Conservation (phyloP, 2,329 filamentous ascomycete species). For the Trichoderma semiorbis region DNA sequence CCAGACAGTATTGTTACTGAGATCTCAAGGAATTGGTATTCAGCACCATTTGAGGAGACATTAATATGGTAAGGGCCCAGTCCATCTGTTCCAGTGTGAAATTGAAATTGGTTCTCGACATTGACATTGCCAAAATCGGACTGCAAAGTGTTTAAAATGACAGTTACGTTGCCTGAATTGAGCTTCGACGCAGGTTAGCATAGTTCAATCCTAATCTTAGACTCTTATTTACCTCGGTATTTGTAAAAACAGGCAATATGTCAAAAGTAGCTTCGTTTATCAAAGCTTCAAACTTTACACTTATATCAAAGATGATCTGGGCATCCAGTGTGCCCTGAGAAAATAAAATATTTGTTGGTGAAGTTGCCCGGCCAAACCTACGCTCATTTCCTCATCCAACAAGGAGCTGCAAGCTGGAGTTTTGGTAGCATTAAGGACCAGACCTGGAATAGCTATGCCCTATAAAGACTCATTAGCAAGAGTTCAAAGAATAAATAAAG, state of each 20-base stretch:
- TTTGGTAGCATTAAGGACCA: neutral
- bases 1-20: neutral
- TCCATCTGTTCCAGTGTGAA: neutral
- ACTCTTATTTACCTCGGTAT: neutral
- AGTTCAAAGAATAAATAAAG: neutral
- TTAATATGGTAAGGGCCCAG: neutral
- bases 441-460: neutral
- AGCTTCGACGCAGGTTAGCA: neutral
- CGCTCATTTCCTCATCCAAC: neutral
- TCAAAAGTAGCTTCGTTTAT: neutral
- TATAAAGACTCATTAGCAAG: neutral
- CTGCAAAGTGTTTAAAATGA: neutral
- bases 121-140: neutral
- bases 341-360: neutral
- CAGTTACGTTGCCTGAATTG: neutral
- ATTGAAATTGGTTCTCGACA: neutral
- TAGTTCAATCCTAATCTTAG: neutral
- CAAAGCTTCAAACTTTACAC: neutral
- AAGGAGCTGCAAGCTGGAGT: neutral
- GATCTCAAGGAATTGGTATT: neutral
- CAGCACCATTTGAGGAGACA: neutral
- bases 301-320: neutral
- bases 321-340: neutral
- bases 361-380: neutral
- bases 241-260: neutral